phyloP scores from a whole-genome alignment of 352 stramenopile genomes.

The Elongisporangium undulatum region DNA sequence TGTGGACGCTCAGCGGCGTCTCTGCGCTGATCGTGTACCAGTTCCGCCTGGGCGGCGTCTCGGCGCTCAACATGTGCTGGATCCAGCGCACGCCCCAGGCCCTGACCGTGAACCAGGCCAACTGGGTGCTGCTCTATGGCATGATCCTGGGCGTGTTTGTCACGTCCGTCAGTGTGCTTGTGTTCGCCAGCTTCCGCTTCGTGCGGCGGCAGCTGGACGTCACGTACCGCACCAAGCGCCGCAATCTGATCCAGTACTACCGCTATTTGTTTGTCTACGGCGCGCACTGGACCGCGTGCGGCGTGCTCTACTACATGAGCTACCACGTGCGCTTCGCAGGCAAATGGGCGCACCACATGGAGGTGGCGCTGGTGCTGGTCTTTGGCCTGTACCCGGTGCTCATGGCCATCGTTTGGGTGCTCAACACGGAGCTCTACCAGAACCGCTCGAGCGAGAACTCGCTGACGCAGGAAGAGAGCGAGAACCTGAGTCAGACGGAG shows the following conservation, averaged over 20 bases:
- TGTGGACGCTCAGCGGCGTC: conserved; percentile 66
- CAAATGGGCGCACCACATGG: conserved; percentile 43
- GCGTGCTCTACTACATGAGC: conserved; percentile 63
- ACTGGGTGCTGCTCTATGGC: conserved; percentile 66
- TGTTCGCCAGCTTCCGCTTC: conserved; percentile 85
- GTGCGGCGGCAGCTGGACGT: conserved; percentile 78
- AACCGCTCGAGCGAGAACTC: conserved; percentile 71
- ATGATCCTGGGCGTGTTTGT: conserved; percentile 43
- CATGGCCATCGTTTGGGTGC: conserved; percentile 67
- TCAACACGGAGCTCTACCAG: conserved; percentile 84
- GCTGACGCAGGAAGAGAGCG: conserved; percentile 42
- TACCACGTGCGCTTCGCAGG: conserved; percentile 67
- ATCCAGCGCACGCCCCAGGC: conserved; percentile 45
- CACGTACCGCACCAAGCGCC: conserved; percentile 79
- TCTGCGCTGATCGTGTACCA: conserved; percentile 61
- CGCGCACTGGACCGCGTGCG: conserved; percentile 64
- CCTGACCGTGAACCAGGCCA: conserved; percentile 41
- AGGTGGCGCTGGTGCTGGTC: conserved; percentile 58
- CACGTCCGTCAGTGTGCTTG: conserved; percentile 61
- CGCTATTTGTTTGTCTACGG: conserved; percentile 77
- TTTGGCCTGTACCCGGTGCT: conserved; percentile 72
- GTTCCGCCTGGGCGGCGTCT: conserved; percentile 54
- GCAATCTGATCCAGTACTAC: conserved; percentile 84
- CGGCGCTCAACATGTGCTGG: conserved; percentile 76
- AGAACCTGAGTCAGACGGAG: conserved; percentile 36